These are phyloP conservation scores for Brettanomyces naardenensis DNA, from an alignment of 805 yeast genomes.

Conservation along the genomic window DNA sequence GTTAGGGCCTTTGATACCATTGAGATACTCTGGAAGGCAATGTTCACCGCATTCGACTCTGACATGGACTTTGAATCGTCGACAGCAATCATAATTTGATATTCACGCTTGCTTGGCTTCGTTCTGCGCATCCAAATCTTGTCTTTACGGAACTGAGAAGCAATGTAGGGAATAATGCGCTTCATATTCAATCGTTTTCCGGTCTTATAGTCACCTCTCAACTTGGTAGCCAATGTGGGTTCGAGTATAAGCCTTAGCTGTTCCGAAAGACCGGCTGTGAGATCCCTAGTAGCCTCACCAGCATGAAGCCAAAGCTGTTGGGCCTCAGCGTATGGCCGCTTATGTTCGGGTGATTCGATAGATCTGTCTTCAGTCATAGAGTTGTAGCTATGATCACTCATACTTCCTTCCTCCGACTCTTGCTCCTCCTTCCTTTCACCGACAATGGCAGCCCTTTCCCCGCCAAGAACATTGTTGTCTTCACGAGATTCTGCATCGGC, in stretches of 20 bases:
- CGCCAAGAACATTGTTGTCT: slow-evolving; percentile 20
- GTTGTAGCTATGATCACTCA: slow-evolving; percentile 12
- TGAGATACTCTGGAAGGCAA: slow-evolving; percentile 93
- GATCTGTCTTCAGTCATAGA: slow-evolving; percentile 12
- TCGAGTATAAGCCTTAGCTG: slow-evolving; percentile 88
- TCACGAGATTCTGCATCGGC: slow-evolving; percentile 26
- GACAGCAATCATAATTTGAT: slow-evolving; percentile 94
- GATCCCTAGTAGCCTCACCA: slow-evolving; percentile 78
- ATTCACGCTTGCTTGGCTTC: slow-evolving; percentile 94
- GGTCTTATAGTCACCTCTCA: slow-evolving; percentile 92
- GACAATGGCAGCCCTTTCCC: slow-evolving; percentile 10
- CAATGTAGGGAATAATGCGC: slow-evolving; percentile 94
- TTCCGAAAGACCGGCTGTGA: slow-evolving; percentile 83
- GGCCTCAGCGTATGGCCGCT: slow-evolving; percentile 45
- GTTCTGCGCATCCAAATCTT: slow-evolving; percentile 97
- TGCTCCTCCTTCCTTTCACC: slow-evolving; percentile 18
- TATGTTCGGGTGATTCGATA: slow-evolving; percentile 9
- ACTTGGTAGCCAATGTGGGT: slow-evolving; percentile 93
- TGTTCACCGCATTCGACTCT: slow-evolving; percentile 80
- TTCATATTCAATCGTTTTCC: slow-evolving; percentile 97
- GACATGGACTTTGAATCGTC: slow-evolving; percentile 98
- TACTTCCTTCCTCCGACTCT: slow-evolving; percentile 14
- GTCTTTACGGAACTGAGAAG: slow-evolving; percentile 94
- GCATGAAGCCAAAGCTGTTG: slow-evolving; percentile 75
- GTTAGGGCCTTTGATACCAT: slow-evolving; percentile 90